Evolutionary conservation across 805 yeast genomes (phyloP), one percentile per base, ranked within the genome.

Genomic region (Schwanniomyces yamadae): DNA sequence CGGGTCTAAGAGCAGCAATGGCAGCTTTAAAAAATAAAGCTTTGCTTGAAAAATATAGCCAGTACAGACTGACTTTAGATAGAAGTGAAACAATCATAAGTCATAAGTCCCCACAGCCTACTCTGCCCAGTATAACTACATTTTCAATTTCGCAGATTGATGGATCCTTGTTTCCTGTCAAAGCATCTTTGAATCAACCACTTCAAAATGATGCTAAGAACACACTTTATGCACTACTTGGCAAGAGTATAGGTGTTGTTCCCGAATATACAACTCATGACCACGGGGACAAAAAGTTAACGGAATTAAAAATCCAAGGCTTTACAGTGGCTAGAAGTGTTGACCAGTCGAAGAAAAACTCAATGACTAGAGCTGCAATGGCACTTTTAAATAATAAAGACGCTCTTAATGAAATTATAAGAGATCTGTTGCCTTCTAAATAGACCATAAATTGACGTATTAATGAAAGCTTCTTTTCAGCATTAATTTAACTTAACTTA

Each of bases 1-100:
- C 97, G 0, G 93, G 96, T 0, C 58, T 77, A 15, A 67, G 82
- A 37, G 96, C 97, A 0, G 99, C 99, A 0, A 82, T 82, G 80
- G 66, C 69, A 34, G 96, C 91, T 0, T 63, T 91, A 30, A 59
- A 63, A 8, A 78, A 86, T 43, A 74, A 73, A 28, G 65, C 63
- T 0, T 39, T 77, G 20, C 66, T 88, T 31, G 90, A 83, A 41
- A 81, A 81, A 49, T 86, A 75, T 54, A 77, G 78, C 10, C 67
- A 69, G 26, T 41, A 71, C 14, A 66, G 95, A 41, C 37, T 50
- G n/a, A 45, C 44, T 13, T 43, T 55, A 28, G 57, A 57, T 34
- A 37, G 55, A 22, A 42, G 35, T 23, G 45, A 44, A 21, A 32
- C 44, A 1, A 40, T 42, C 8, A 40, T 43, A 2, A 40, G 45